Base-by-base conservation (phyloP, 2,329 filamentous ascomycete genomes). In the Aspergillus sp. region DNA sequence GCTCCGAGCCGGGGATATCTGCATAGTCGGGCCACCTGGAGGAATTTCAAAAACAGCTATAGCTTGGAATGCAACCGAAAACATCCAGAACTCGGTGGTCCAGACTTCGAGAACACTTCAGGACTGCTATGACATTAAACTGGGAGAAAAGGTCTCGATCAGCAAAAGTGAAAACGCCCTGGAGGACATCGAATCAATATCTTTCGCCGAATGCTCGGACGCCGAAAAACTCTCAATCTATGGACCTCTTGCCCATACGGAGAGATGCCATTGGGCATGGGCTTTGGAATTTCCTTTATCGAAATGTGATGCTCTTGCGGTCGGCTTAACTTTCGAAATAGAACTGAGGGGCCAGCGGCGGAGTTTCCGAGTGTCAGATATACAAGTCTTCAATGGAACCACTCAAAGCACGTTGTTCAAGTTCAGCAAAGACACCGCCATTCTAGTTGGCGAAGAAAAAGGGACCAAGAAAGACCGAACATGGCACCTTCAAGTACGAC, bases 31-130 rank as follows among this genome's bases (percentile, higher is more conserved):
- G 42, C 59, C 70, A 45, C 65, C 68, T 3, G 72, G 77, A 52
- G 80, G 76, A 22, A 63, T 71, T 11, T 73, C 75, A n/a, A 84
- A 81, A 51, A 80, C 81, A 54, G 87, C 84, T n/a, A 82, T 89
- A 66, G 86, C 84, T 11, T 90, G 87, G 87, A 77, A 81, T 46
- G 83, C 85, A 3, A 71, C 80, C 6, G 80, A 88, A 71, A 87
- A 87, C 67, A 79, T 91, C 65, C 84, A 87, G 69, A 86, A 85
- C 65, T 84, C 88, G 63, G 82, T 91, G 58, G 80, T 90, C 53
- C 83, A 93, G 80, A 85, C 91, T 79, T 88, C 90, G 22, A 88
- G 90, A 63, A 81, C 86, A 6, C 85, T 96, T 56, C 88, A 90
- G 63, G 88, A 90, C 39, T 84, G 86, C 6, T 90, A 90, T 65